Base-by-base conservation (phyloP, 1,284 basidiomycete species). In the Caloboletus firmus region DNA sequence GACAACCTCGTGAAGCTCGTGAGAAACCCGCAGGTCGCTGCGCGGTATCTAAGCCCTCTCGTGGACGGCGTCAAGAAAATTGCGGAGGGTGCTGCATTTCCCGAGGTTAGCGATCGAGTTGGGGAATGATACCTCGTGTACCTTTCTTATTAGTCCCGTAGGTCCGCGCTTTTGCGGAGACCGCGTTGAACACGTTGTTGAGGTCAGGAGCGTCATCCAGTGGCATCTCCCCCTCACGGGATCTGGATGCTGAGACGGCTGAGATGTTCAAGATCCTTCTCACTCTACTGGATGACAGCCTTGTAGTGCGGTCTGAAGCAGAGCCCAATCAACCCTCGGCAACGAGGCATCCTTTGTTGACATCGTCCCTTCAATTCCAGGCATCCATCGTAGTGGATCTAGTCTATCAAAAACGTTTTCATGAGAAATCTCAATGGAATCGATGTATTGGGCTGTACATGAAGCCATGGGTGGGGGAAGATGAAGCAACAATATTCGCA, bases 1-100 rank as follows among this genome's bases (percentile, higher is more conserved):
- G 95, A 96, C 70, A 99, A 99, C 75, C 81, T 99, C 53, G 96
- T 98, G 74, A 99, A 98, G 76, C 88, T 99, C 52, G 97, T 99
- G 43, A 89, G 96, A 55, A 87, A 97, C 66, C 92, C 93, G 5
- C 87, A 84, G 59, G 84, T 98, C 50, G 96, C 97, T 45, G 94
- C 93, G 11, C 81, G 83, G 45, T 96, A 98, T 75, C 82, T 98
- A 31, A 91, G 91, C 60, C 81, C 87, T 45, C 85, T 99, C 41
- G 89, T 96, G 5, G 91, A 94, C 37, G 94, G 95, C 60, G 95
- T 98, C 30, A 85, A 93, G 70, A 91, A 89, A 70, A 95, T 99
- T 62, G 91, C 92, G 18, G 87, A 85, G 57, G 85, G 90, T 20
- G 96, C 96, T 49, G 92, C 94, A 40, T 99, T 99, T 82, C 96